Base-by-base conservation (phyloP, 208 protist genomes). In the Leishmania amazonensis region DNA sequence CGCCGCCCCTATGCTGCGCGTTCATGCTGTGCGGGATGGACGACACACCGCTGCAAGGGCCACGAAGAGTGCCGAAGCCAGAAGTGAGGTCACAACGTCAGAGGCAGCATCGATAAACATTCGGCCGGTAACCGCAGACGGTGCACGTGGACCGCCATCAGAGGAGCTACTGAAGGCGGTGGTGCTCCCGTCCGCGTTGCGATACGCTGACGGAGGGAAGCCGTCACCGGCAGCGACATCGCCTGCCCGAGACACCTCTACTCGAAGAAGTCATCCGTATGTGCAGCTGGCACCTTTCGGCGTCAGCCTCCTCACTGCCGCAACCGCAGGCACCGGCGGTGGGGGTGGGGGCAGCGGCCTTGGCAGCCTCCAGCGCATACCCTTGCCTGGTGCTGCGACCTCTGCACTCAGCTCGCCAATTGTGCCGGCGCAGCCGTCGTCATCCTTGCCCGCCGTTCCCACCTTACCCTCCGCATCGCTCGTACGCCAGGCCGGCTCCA, bases 241-340 rank as follows among this genome's bases (percentile, higher is more conserved):
- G 47, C 45, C 70, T 13, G 35, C 24, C 70, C 4, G 28, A 13
- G 45, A 38, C 70, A 74, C 7, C 70, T 51, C 70, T 35, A 38
- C 42, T 51, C 42, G 45, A 74, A 13, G 45, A 74, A 38, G 70
- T 74, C 40, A 74, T 54, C 64, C 70, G 49, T 58, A 65, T 49
- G 82, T 86, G 31, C 89, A 79, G 35, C 85, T 89, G 57, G 89
- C 91, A 0, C 90, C 90, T 28, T 91, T 94, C 70, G 93, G 93
- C 21, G 87, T 89, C 45, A 96, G 93, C 87, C 71, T 96, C 3
- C 87, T 96, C 31, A 71, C 93, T 31, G 82, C 90, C 9, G 85
- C 92, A 0, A 84, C 88, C 38, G 81, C 65, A 13, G 67, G 78
- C 47, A 64, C 68, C 21, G 70, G 76, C 21, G 70, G 65, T 40